Percentiles rank a stretch among this genome's conserved stretches.
Evolutionary conservation across 163 green algal genomes (phyloP).

Genomic region (Scenedesmus sp.): DNA sequence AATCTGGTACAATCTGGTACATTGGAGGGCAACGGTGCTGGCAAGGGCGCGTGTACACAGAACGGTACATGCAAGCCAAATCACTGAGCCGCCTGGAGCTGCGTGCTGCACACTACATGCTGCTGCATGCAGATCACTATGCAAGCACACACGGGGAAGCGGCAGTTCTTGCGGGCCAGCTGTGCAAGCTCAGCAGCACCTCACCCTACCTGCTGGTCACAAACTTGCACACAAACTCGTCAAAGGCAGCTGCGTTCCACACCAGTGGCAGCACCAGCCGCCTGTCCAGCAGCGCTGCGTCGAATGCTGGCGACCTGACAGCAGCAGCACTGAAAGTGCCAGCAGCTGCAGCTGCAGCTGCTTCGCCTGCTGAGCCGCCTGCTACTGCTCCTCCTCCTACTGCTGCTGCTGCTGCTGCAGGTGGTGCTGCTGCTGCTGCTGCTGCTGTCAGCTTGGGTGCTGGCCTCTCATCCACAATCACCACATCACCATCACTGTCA

Average conservation of each 20-base stretch:
- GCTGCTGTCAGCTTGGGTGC: neutral
- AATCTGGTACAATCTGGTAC: too few relatives aligned
- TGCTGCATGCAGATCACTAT: neutral
- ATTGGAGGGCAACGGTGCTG: too few relatives aligned
- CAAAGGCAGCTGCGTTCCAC: slow-evolving; percentile 10
- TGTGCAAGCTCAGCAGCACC: too few relatives aligned
- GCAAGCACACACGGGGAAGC: too few relatives aligned
- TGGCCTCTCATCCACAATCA: neutral
- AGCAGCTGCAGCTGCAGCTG: neutral
- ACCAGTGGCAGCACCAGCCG: neutral
- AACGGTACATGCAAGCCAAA: too few relatives aligned
- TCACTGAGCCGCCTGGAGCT: too few relatives aligned
- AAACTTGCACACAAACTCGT: slow-evolving; percentile 7
- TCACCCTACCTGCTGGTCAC: neutral
- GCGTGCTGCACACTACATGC: neutral
- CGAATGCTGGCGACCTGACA: neutral
- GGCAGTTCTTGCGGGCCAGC: too few relatives aligned
- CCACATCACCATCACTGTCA: neutral
- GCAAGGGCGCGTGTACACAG: too few relatives aligned
- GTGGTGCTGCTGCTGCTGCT: neutral
- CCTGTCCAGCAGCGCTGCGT: neutral
- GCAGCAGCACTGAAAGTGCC: neutral
- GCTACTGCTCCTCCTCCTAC: neutral
- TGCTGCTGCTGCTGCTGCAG: neutral
- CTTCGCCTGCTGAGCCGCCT: neutral